phyloP scores from a whole-genome alignment of 2,329 filamentous ascomycete species.

The Lasiodiplodia theobromae region DNA sequence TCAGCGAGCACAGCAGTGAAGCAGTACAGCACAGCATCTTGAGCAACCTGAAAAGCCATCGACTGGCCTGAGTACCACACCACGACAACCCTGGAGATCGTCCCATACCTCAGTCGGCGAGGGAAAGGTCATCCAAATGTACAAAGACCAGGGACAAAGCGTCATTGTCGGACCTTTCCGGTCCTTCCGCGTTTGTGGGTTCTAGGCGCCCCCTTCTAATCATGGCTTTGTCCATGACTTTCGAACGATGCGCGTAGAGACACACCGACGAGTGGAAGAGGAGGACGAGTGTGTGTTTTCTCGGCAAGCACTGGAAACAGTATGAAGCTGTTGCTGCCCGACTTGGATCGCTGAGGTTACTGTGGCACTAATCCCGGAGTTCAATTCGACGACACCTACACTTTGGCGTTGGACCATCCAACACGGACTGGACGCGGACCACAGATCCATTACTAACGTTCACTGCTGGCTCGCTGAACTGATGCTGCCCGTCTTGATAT shows the following conservation, averaged over 20 bases:
- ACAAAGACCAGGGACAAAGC: conserved; percentile 4
- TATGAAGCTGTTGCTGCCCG: background rate
- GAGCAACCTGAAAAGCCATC: background rate
- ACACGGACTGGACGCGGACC: background rate
- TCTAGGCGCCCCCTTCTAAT: background rate
- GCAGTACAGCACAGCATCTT: conserved; percentile 28
- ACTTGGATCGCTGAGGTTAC: conserved; percentile 20
- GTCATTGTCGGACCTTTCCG: background rate
- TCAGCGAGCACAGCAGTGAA: conserved; percentile 63
- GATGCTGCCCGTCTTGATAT: conserved; percentile 44
- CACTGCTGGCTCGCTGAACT: conserved; percentile 66
- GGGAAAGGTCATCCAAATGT: conserved; percentile 2
- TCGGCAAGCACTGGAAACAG: background rate
- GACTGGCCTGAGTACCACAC: background rate
- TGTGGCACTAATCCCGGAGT: conserved; percentile 1
- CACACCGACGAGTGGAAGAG: background rate
- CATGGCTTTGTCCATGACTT: background rate
- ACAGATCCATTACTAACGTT: conserved; percentile 52
- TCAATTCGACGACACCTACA: background rate
- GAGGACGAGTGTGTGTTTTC: background rate
- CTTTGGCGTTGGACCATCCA: background rate
- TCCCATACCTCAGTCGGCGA: conserved; percentile 24
- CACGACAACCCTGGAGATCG: background rate
- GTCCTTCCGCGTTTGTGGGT: background rate
- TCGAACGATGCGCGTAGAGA: background rate